A percentile compares a stretch with the other conserved stretches of the same genome.
Evolutionary conservation across 768 basidiomycete genomes (phyloP).

Genomic region (Mycena amicta): DNA sequence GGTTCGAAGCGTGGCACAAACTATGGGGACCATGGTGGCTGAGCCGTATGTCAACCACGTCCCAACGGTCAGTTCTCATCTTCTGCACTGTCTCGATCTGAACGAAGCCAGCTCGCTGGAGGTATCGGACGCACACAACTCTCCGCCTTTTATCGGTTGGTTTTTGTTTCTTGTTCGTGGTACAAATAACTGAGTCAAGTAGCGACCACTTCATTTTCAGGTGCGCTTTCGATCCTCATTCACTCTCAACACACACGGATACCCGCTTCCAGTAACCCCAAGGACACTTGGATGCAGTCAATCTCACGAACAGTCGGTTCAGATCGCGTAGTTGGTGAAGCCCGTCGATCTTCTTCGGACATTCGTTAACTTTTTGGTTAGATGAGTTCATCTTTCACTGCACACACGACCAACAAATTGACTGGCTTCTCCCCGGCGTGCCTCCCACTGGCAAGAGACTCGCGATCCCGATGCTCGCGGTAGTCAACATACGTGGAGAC

Average conservation of each 20-base stretch:
- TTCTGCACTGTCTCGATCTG: neutral
- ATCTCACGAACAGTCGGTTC: constrained; percentile 55
- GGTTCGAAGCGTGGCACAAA: constrained; percentile 50
- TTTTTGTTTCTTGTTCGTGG: neutral
- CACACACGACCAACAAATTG: constrained; percentile 46
- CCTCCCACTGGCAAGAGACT: constrained; percentile 53
- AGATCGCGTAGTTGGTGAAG: constrained; percentile 52
- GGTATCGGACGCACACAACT: constrained; percentile 53
- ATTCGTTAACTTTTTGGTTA: constrained; percentile 23
- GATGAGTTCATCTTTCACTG: constrained; percentile 54
- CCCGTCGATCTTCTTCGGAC: constrained; percentile 1
- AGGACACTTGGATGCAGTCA: constrained; percentile 44
- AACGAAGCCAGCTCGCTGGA: constrained; percentile 48
- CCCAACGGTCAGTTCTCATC: constrained; percentile 43
- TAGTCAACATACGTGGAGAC: constrained; percentile 54
- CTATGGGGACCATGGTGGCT: constrained; percentile 61
- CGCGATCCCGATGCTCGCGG: constrained; percentile 53
- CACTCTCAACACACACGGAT: neutral
- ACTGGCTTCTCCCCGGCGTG: constrained; percentile 56
- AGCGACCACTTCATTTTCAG: constrained; percentile 55
- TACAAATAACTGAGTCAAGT: neutral
- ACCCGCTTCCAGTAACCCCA: constrained; percentile 45
- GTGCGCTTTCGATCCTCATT: constrained; percentile 28
- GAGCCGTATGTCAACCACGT: constrained; percentile 65
- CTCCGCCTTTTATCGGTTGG: constrained; percentile 50